Evolutionary conservation across 1,284 basidiomycete genomes (phyloP), one percentile per base, ranked within the genome.

Genomic region (Kwoniella shivajii): DNA sequence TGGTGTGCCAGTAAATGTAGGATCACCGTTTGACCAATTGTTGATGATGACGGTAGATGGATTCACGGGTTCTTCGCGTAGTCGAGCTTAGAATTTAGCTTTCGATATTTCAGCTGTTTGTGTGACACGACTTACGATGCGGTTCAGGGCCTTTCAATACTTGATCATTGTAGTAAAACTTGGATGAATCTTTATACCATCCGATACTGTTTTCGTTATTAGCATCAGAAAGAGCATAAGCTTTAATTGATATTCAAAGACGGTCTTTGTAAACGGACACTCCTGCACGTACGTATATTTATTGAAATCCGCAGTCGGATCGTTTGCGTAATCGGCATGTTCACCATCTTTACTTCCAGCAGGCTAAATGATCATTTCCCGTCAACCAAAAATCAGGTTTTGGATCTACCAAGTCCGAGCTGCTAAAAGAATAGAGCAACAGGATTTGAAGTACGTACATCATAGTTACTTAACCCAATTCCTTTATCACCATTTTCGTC

Each of bases 11-110:
- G 49, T 50, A 30, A 50, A 50, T 16, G 9, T 24, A 0, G 49
- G 49, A 33, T 42, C 49, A 30, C 38, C 38, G 26, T 50, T 50
- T 4, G 49, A 26, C 49, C 49, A 50, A 30, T 50, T 39, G 38
- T 50, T 50, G 49, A 50, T 50, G 37, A 42, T 42, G 38, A 50
- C n/a, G 14, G 49, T 24, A 27, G 22, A 50, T 22, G 36, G 36
- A 16, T 41, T 39, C 5, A 29, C 20, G 1, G 49, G 49, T 22
- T 30, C 49, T 50, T 14, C 6, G 7, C 5, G 22, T 22, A 22
- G 10, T n/a, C 37, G 16, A 7, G 16, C 22, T 20, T 18, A 39
- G n/a, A 16, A 39, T 6, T n/a, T 16, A 6, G 37, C n/a, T n/a
- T n/a, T n/a, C n/a, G n/a, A n/a, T n/a, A n/a, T n/a, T n/a, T n/a